phyloP scores from a whole-genome alignment of 2,329 filamentous ascomycete species.

The Thermochaetoides dissita region DNA sequence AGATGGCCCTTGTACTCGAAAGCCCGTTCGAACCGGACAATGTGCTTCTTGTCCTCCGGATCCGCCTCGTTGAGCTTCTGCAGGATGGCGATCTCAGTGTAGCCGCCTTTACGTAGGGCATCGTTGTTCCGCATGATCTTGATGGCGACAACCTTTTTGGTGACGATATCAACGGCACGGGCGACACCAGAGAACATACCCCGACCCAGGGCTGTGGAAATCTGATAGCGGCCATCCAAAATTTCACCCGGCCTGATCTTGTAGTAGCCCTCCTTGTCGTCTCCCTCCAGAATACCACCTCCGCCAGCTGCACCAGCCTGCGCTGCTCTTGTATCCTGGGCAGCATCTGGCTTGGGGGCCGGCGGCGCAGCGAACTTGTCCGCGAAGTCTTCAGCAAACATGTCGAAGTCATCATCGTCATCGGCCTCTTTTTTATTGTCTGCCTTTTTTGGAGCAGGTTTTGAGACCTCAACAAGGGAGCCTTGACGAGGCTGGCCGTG shows the following conservation, averaged over 20 bases:
- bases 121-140: conserved; percentile 98
- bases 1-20: conserved; percentile 94
- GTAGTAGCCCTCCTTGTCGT: conserved; percentile 92
- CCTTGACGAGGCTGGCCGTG: conserved; percentile 27
- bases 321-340: conserved; percentile 30
- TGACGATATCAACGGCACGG: conserved; percentile 64
- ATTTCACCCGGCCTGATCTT: conserved; percentile 86
- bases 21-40: conserved; percentile 72
- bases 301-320: conserved; percentile 38
- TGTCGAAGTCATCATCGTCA: conserved; percentile 63
- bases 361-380: conserved; percentile 45
- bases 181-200: conserved; percentile 98
- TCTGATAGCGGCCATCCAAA: conserved; percentile 75
- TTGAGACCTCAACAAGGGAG: conserved; percentile 9
- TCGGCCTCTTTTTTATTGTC: conserved; percentile 31
- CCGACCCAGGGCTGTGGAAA: conserved; percentile 75
- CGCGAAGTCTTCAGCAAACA: conserved; percentile 76
- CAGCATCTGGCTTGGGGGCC: conserved; percentile 20
- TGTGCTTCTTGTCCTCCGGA: conserved; percentile 76
- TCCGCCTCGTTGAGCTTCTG: conserved; percentile 77
- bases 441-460: conserved; percentile 14
- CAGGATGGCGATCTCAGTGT: conserved; percentile 88
- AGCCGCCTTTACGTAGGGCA: conserved; percentile 76
- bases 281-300: conserved; percentile 75
- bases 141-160: conserved; percentile 70